Evolutionary conservation across 495 filamentous ascomycete species (phyloP), one percentile per base, ranked within the genome.

Genomic region (Hypomontagnella submonticulosa): DNA sequence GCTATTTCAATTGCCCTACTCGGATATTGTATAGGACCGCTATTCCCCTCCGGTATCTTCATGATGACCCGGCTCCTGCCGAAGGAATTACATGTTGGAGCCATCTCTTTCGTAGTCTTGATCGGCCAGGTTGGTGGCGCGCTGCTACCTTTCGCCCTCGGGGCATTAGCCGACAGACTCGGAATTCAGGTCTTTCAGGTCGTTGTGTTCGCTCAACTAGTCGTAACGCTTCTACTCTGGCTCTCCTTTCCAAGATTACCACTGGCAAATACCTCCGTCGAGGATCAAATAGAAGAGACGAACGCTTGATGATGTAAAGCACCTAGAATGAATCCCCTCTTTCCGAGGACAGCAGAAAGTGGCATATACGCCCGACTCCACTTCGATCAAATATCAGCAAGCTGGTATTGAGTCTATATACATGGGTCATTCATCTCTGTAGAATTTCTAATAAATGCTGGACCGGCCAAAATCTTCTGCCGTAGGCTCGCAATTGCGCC

Each of bases 91-190:
- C 90, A 92, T 68, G 87, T 92, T n/a, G 81, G 75, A 16, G 84
- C 86, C 1, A 86, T 92, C 50, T 89, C 89, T 0, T 91, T 92
- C 67, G 87, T 85, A 7, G 85, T 86, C 4, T 84, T 88, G 0
- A 83, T 90, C 75, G 90, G 90, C 6, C 86, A 87, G 12, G 77
- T 79, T 15, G 90, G 90, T 0, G 89, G 87, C 10, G 88, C 88
- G 0, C 73, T 89, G 10, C 81, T 92, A 20, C 90, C 90, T 2
- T 92, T 92, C 63, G 87, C 80, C 0, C 87, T 92, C 3, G 89
- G 89, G 1, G 89, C 88, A 3, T 84, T 92, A 71, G 89, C 88
- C 16, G 85, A 92, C 69, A 80, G 80, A n/a, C 84, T 81, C 58
- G 89, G 89, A 11, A 88, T 91, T 12, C 74, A 83, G 69, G 87